Evolutionary conservation across 2,329 filamentous ascomycete species (phyloP), one percentile per base, ranked within the genome.

Genomic region (Drechslerella dactyloides): DNA sequence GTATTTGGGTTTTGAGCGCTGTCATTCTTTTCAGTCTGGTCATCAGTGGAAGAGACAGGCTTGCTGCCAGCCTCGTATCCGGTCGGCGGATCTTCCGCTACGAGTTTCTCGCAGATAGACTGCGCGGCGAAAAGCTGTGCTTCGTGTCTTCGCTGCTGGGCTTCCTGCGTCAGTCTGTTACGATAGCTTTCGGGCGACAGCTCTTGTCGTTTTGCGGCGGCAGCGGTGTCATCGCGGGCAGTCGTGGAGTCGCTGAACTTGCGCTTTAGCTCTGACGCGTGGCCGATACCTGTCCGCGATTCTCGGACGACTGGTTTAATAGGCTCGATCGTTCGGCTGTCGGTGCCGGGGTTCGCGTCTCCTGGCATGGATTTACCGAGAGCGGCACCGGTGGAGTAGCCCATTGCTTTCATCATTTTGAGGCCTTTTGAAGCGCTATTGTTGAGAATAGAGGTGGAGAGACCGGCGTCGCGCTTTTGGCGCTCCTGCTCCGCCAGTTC

Each of bases 331-430:
- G 94, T 78, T 96, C 90, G 62, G 74, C 74, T 27, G 78, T 44
- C 51, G 42, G 50, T 69, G 24, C 53, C 56, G 13, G 40, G 10
- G 42, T 35, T 1, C 46, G 24, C 27, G 68, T 72, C 8, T 76
- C 11, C 76, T 76, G n/a, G 78, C 73, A 24, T 81, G 80, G 7
- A 82, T 75, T 85, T 86, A 0, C 94, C 94, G 1, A 97, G 82
- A 0, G 87, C 84, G 37, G 86, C 87, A 23, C 93, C 92, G 19
- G 86, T 83, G 66, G 87, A 89, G 81, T 96, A 99, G 0, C 94
- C 94, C 84, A 99, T 90, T 80, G 91, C 93, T 21, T 91, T 89
- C 93, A 99, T 96, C 91, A 99, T 97, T 74, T 90, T 87, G 73
- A 96, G 86, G 1, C 93, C 94, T 78, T 97, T 97, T 15, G 84